Conservation (phyloP, 306 rosid genomes). For the Morella rubra region DNA sequence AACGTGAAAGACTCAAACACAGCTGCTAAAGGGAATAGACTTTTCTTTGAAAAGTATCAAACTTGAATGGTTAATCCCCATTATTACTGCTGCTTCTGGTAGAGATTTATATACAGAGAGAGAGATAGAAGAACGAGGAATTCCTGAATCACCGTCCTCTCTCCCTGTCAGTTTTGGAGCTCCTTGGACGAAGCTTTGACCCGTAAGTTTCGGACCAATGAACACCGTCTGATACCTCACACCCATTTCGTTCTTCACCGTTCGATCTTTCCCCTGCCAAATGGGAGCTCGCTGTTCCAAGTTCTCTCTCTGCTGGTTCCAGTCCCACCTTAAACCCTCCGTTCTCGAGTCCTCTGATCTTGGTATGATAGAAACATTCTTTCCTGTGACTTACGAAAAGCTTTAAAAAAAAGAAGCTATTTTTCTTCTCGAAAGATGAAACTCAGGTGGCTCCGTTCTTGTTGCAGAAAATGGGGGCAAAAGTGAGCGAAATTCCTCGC, state of each 20-base stretch:
- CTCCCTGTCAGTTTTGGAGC: too few relatives aligned
- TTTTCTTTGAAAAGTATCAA: neutral
- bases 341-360: constrained; percentile 76
- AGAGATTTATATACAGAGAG: neutral
- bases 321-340: constrained; percentile 74
- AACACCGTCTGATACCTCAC: constrained; percentile 17
- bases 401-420: too few relatives aligned
- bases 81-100: neutral
- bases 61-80: neutral
- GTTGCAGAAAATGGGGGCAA: constrained; percentile 76
- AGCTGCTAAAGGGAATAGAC: neutral
- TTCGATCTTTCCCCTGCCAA: constrained; percentile 17
- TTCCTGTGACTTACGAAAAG: neutral
- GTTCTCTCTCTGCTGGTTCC: constrained; percentile 86
- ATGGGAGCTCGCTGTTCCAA: constrained; percentile 97
- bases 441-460: neutral
- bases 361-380: constrained; percentile 39
- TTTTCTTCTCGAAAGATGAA: neutral
- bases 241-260: neutral
- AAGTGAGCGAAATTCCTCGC: constrained; percentile 47
- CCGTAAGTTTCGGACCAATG: neutral
- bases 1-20: constrained; percentile 14
- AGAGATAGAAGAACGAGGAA: neutral
- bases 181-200: too few relatives aligned
- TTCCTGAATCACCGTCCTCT: too few relatives aligned